Base-by-base conservation (phyloP, 2,329 filamentous ascomycete species). In the Trichothecium roseum region DNA sequence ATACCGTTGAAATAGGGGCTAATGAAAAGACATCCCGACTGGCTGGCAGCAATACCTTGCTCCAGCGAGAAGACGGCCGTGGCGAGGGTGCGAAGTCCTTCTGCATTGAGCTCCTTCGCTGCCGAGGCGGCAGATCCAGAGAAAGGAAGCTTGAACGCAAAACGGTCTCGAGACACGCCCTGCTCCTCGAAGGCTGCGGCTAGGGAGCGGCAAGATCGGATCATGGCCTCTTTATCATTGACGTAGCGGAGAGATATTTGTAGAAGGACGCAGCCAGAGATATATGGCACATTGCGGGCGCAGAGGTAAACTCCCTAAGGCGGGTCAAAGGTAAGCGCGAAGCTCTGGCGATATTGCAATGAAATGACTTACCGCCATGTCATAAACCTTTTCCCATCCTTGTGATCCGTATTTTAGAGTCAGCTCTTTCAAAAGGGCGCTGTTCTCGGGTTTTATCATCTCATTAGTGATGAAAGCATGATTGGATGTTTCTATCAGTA, bases 21-120 rank as follows among this genome's bases (percentile, higher is more conserved):
- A 26, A 49, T 45, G 28, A 39, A 46, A 4, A 47, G 36, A 34
- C 46, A 49, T 10, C 37, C 33, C 10, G 45, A 38, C 38, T 49
- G 46, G 24, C 45, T 47, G 4, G 46, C 46, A 16, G 46, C 46
- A 35, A 49, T 35, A n/a, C 40, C 46, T 38, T 47, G 46, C 32
- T 41, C 36, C 8, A 49, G 31, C 16, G 39, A 39, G 34, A 49
- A 49, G 5, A 47, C 38, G 29, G 43, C 30, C 17, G 46, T 49
- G 13, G 40, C 46, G 10, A 47, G 40, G 22, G 41, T 49, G 26
- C 43, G 34, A 22, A 49, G 47, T 27, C 46, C 46, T 33, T 49
- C 46, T 10, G 31, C n/a, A 10, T 41, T 43, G 5, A 49, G 38
- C 10, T 37, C 30, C 3, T 10, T 15, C 3, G 42, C 42, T 5